Conservation (phyloP, 2,329 filamentous ascomycete species). For the Chaetomium globosum region DNA sequence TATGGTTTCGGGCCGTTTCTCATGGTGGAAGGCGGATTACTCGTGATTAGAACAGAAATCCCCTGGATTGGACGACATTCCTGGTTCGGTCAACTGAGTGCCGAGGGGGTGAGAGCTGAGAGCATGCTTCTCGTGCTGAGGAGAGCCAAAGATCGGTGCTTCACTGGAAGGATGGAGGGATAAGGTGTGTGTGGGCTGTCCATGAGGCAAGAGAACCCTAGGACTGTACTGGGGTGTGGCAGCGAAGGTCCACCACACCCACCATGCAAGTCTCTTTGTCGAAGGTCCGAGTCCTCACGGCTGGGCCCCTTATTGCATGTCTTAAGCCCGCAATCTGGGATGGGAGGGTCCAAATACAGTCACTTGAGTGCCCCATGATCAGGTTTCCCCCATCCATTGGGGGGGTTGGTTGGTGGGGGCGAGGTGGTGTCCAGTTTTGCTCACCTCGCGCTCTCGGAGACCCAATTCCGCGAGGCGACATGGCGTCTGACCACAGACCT, state of each 20-base stretch:
- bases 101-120: neutral
- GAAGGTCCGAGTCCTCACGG: constrained; percentile 22
- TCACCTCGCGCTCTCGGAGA: constrained; percentile 1
- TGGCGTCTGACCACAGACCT: constrained; percentile 11
- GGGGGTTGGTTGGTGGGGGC: constrained; percentile 5
- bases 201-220: neutral
- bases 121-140: neutral
- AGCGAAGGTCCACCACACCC: constrained; percentile 6
- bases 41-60: neutral
- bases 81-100: neutral
- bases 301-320: constrained; percentile 30
- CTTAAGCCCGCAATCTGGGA: constrained; percentile 24
- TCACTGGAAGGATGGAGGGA: neutral
- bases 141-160: neutral
- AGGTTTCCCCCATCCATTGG: neutral
- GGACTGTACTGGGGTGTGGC: neutral
- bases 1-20: neutral
- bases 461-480: constrained; percentile 12
- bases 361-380: constrained; percentile 26
- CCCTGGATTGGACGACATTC: neutral
- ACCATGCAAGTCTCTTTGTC: constrained; percentile 15
- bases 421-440: constrained; percentile 1
- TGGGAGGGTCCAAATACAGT: constrained; percentile 11
- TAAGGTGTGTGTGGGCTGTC: neutral
- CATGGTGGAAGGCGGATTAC: neutral